phyloP scores from a whole-genome alignment of 2,329 filamentous ascomycete species.

The Epicoccum sorghinum region DNA sequence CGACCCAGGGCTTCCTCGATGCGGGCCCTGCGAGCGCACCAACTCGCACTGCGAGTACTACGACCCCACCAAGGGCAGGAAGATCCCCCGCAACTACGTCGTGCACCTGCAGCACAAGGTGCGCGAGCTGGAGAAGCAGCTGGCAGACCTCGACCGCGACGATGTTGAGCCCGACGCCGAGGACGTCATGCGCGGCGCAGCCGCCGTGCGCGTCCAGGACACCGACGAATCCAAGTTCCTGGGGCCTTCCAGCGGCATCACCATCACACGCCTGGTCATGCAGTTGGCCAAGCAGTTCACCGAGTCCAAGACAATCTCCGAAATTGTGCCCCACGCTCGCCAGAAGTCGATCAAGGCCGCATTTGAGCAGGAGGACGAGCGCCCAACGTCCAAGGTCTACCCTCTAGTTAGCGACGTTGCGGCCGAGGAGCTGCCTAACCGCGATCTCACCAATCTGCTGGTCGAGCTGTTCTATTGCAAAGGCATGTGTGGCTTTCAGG shows the following conservation, averaged over 20 bases:
- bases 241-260: slow-evolving; percentile 92
- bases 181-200: slow-evolving; percentile 84
- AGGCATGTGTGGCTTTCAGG: slow-evolving; percentile 57
- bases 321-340: slow-evolving; percentile 81
- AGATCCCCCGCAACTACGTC: slow-evolving; percentile 90
- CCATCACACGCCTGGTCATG: slow-evolving; percentile 93
- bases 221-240: slow-evolving; percentile 89
- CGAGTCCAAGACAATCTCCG: slow-evolving; percentile 86
- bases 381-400: slow-evolving; percentile 79
- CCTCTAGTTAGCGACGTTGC: slow-evolving; percentile 87
- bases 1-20: slow-evolving; percentile 89
- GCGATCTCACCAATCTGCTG: slow-evolving; percentile 75
- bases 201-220: slow-evolving; percentile 82
- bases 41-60: slow-evolving; percentile 94
- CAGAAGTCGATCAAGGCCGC: slow-evolving; percentile 72
- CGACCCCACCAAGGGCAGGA: slow-evolving; percentile 83
- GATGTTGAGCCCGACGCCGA: slow-evolving; percentile 74
- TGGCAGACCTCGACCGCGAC: slow-evolving; percentile 78
- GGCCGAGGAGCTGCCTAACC: slow-evolving; percentile 75
- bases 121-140: slow-evolving; percentile 78
- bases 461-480: slow-evolving; percentile 86
- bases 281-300: slow-evolving; percentile 95
- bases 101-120: slow-evolving; percentile 89
- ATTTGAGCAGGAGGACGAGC: slow-evolving; percentile 67
- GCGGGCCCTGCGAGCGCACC: slow-evolving; percentile 88